phyloP scores from a whole-genome alignment of 805 yeast species.

The Monosporozyma yasuniensis region DNA sequence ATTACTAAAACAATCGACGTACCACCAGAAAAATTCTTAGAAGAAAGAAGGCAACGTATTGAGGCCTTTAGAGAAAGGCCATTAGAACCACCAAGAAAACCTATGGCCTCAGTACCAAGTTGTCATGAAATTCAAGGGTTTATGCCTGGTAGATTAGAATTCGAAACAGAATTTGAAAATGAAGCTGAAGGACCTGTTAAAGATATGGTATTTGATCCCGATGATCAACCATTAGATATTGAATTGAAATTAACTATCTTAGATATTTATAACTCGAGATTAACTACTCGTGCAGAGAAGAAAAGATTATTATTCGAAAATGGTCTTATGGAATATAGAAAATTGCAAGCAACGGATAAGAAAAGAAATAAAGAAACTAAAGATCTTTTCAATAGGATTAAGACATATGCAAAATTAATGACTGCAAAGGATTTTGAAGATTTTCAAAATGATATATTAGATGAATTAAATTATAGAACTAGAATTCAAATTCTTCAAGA shows the following conservation, averaged over 20 bases:
- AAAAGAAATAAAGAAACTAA: conserved; percentile 82
- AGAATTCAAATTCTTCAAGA: conserved; percentile 86
- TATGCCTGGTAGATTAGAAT: conserved; percentile 98
- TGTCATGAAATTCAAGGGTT: conserved; percentile 96
- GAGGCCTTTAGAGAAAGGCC: conserved; percentile 67
- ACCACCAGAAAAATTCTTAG: conserved; percentile 59
- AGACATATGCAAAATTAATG: conserved; percentile 75
- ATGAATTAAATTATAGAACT: conserved; percentile 69
- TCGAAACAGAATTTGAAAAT: conserved; percentile 92
- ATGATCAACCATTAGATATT: conserved; percentile 79
- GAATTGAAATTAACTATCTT: conserved; percentile 81
- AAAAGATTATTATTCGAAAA: conserved; percentile 75
- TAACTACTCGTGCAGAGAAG: conserved; percentile 87
- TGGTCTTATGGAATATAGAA: conserved; percentile 73
- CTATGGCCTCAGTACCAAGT: conserved; percentile 86
- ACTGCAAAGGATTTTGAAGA: conserved; percentile 71
- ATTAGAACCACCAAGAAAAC: conserved; percentile 78
- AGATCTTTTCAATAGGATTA: conserved; percentile 63
- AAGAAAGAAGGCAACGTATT: conserved; percentile 57
- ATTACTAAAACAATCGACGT: conserved; percentile 63
- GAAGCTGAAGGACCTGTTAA: conserved; percentile 92
- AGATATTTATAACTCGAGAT: conserved; percentile 81
- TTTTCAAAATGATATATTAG: conserved; percentile 62
- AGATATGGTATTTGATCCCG: conserved; percentile 92
- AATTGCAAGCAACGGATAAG: conserved; percentile 73